Evolutionary conservation across 2,329 filamentous ascomycete species (phyloP), one percentile per base, ranked within the genome.

Genomic region (Nakataea oryzae): DNA sequence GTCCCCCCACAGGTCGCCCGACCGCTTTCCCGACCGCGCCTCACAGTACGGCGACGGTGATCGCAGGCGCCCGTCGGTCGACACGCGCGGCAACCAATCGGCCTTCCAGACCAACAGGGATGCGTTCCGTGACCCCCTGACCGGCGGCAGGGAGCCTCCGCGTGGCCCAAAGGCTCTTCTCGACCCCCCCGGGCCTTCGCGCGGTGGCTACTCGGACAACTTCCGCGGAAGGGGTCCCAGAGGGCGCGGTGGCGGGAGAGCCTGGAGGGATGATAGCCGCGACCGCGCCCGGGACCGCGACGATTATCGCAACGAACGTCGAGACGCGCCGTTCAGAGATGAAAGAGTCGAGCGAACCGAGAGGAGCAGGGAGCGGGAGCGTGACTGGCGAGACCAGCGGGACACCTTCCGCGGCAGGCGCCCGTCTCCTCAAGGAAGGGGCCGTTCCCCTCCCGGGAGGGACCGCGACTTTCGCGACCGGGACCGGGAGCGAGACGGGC

Each of bases 121-220:
- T 66, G 72, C 70, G 14, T 86, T 86, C 65, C 32, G 34, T n/a
- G 79, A 81, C 62, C 83, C 86, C 67, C 71, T 80, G 67, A 66
- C 81, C 71, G 72, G 78, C 32, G 79, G 81, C 14, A 82, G 88
- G 66, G 90, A 96, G 65, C 87, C 90, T 2, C 92, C 92, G 3
- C 83, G 91, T 62, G 92, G 90, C 0, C 91, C 92, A 13, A 91
- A 93, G 73, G 90, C 89, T 4, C 77, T 92, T 63, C 82, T 89
- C 64, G 90, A 93, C 64, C 76, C 84, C 32, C 82, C 85, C n/a
- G 84, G 81, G 65, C 86, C 86, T 32, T 87, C 86, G 17, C 82
- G 89, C 63, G 87, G 87, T 56, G 85, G 84, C 11, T 90, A 87
- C 69, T 77, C 78, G 3, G 81, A 84, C 28, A 89, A 91, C 61